Base-by-base conservation (phyloP, 768 basidiomycete genomes). In the Boletus insuetus region DNA sequence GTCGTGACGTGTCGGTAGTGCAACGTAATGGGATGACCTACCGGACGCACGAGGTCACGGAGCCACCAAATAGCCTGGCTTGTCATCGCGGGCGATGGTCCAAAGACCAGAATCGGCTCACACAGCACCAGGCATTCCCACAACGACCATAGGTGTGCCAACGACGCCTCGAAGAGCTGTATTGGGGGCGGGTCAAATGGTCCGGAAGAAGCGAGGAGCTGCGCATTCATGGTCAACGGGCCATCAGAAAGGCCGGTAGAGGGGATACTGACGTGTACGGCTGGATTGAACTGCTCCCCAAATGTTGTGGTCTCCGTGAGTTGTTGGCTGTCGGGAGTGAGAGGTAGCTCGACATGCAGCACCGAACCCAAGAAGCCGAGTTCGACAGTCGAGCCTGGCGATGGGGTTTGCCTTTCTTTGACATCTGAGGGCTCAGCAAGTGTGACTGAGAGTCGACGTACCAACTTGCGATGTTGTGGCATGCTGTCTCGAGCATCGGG, bases 71-170 rank as follows among this genome's bases (percentile, higher is more conserved):
- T 78, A 17, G 90, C 87, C 61, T 93, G 88, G 58, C 91, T 94
- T 0, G 89, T 91, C 66, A 85, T 79, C 0, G 89, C 82, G 19
- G 95, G 93, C 0, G 86, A 86, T 2, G 83, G 70, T 4, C 89
- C 89, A 60, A 88, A 94, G 29, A 98, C 77, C 19, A 98, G 73
- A 8, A 99, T 79, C 0, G 96, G 93, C 66, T 99, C 95, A 58
- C 88, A 91, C 11, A 98, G 78, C 0, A 98, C 79, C 1, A 98
- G 75, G 51, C 94, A 94, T 71, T 99, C 96, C 96, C 96, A 99
- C 50, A 88, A 79, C 6, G 90, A 88, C 89, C 88, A 91, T 24
- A 90, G 68, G 60, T 89, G 81, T 3, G 85, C 68, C 26, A 89
- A 61, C 16, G 81, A 80, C 1, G 85, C 82, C 62, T 87, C 86